Evolutionary conservation across 441 rosid species (phyloP).

Genomic region (Kokia cookei): DNA sequence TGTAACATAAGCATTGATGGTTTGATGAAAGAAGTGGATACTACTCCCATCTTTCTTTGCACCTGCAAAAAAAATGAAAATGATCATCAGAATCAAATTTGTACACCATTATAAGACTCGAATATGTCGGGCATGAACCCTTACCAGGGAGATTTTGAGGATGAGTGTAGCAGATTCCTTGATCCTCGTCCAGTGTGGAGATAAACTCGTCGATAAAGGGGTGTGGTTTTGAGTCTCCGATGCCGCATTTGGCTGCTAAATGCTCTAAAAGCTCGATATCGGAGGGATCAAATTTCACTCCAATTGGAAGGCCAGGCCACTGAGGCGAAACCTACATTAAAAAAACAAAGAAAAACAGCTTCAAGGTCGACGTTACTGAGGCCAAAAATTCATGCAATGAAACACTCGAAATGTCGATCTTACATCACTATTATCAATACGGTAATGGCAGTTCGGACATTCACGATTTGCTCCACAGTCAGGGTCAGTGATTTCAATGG

Average conservation of each 20-base stretch:
- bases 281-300: constrained; percentile 94
- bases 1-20: constrained; percentile 73
- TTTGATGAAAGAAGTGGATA: constrained; percentile 74
- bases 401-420: constrained; percentile 16
- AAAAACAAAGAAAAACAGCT: neutral
- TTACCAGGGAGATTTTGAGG: constrained; percentile 92
- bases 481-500: constrained; percentile 51
- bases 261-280: constrained; percentile 66
- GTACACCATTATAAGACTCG: neutral
- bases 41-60: constrained; percentile 78
- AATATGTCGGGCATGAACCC: neutral
- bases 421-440: constrained; percentile 74
- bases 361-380: neutral
- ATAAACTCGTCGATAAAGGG: constrained; percentile 69
- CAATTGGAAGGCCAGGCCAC: constrained; percentile 87
- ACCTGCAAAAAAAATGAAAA: constrained; percentile 37
- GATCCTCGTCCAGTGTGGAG: constrained; percentile 49
- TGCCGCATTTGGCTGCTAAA: constrained; percentile 73
- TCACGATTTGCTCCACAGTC: constrained; percentile 56
- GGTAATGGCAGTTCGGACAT: constrained; percentile 70
- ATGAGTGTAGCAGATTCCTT: constrained; percentile 89
- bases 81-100: neutral
- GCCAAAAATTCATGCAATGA: too few species aligned
- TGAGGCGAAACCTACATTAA: constrained; percentile 45
- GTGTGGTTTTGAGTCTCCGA: constrained; percentile 47